Evolutionary conservation across 306 rosid species (phyloP), one percentile per base, ranked within the genome.

Genomic region (Prunus mira): DNA sequence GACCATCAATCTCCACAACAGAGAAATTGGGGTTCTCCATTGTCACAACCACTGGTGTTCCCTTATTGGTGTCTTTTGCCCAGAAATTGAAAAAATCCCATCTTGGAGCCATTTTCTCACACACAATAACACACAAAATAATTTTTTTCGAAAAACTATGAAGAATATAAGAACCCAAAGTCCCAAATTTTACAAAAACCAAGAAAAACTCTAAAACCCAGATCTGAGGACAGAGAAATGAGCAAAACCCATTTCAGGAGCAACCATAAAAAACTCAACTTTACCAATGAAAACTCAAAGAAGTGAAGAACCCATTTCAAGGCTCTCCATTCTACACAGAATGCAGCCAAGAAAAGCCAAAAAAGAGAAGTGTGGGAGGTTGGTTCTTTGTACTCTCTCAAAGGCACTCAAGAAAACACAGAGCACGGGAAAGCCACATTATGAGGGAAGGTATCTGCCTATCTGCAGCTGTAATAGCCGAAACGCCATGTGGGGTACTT

Each of bases 21-120:
- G 97, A 94, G 86, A 95, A 89, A 66, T 73, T 85, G 62, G 95
- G 95, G 76, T 88, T 89, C 89, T 95, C 96, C 97, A 90, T 92
- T 74, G 84, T 92, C 87, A 94, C 98, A 25, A 90, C 93, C 78
- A 94, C 93, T 1, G 95, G 98, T 63, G 91, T 87, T 74, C 97
- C 97, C 69, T 78, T 87, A 74, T 76, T 84, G 69, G 75, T 14
- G 61, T 88, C 89, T 76, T 82, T 89, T 9, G 78, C 77, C 96
- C 96, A 88, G 90, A 89, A 83, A 12, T 85, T 79, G 66, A 87
- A 86, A 80, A 92, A 94, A 56, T 89, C 92, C 83, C 90, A 78
- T 68, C 91, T 86, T 47, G 89, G 97, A 80, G 91, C 88, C 98
- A 94, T 94, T 87, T 81, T 47, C 63, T 6, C 80, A 38, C 8